Evolutionary conservation across 2,329 filamentous ascomycete species (phyloP).

Genomic region (Thelonectria rubi): DNA sequence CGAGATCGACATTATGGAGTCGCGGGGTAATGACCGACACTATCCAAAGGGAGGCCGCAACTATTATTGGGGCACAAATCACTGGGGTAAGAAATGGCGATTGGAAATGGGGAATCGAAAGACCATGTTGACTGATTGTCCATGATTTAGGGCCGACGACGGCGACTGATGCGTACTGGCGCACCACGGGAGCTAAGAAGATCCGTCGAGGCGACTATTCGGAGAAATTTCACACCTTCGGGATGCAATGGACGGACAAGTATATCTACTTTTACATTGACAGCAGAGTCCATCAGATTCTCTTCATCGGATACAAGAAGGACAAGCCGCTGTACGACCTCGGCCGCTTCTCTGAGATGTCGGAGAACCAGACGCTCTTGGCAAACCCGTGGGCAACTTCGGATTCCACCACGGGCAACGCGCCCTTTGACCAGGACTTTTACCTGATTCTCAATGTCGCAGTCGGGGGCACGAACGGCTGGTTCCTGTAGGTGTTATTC

Average conservation of each 20-base stretch:
- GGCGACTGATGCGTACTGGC: constrained; percentile 46
- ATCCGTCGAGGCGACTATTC: constrained; percentile 49
- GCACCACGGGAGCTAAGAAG: constrained; percentile 45
- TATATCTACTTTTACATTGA: constrained; percentile 65
- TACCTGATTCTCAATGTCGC: constrained; percentile 62
- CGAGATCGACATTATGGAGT: constrained; percentile 84
- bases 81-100: constrained; percentile 52
- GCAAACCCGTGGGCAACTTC: constrained; percentile 56
- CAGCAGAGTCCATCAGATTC: constrained; percentile 51
- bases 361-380: constrained; percentile 53
- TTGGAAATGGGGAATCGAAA: no score
- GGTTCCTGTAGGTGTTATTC: constrained; percentile 51
- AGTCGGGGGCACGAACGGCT: constrained; percentile 59
- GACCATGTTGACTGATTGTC: not conserved
- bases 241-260: constrained; percentile 60
- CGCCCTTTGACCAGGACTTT: constrained; percentile 62
- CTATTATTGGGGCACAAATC: constrained; percentile 54
- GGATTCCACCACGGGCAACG: constrained; percentile 50
- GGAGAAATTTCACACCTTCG: constrained; percentile 59
- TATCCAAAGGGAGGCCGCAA: constrained; percentile 52
- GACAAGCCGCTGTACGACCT: constrained; percentile 50
- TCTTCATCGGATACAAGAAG: constrained; percentile 49
- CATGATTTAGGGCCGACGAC: constrained; percentile 39
- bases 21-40: constrained; percentile 72
- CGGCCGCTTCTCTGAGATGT: constrained; percentile 52